Conservation (phyloP, 106 monocot genomes). For the Xerophyta viscosa region DNA sequence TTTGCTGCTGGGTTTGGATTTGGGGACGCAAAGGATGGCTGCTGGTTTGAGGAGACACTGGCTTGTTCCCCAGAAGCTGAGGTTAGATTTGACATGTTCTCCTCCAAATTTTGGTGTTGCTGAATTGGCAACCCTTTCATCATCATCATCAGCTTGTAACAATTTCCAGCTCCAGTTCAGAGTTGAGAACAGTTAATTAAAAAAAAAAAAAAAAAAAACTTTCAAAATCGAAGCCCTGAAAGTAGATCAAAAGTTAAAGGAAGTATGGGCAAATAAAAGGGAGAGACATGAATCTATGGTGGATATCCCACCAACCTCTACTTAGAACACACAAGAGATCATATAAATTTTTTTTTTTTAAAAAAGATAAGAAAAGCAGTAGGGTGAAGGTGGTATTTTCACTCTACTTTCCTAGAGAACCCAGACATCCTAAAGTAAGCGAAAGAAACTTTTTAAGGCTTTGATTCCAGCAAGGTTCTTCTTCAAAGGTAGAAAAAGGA, state of each 20-base stretch:
- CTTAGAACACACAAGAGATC: background rate
- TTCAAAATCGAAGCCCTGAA: background rate
- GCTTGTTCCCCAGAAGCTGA: constrained; percentile 20
- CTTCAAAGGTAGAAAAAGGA: background rate
- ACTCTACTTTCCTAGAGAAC: constrained; percentile 1
- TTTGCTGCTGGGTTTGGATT: constrained; percentile 8
- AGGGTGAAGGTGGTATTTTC: constrained; percentile 1
- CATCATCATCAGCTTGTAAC: background rate
- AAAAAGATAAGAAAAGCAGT: too few relatives aligned
- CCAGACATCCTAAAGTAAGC: background rate
- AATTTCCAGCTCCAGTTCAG: too few relatives aligned
- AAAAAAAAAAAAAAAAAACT: background rate
- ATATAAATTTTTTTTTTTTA: too few relatives aligned
- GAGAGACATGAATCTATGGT: constrained; percentile 1
- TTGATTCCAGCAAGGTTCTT: constrained; percentile 5
- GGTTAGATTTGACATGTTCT: constrained; percentile 20
- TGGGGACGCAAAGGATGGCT: constrained; percentile 14
- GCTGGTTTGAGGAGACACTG: constrained; percentile 13
- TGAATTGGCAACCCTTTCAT: constrained; percentile 14
- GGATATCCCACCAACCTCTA: constrained; percentile 4
- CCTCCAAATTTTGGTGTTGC: constrained; percentile 1
- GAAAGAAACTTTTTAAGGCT: background rate
- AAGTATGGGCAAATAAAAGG: background rate
- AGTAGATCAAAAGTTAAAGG: background rate
- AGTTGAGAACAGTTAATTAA: too few relatives aligned